Evolutionary conservation across 495 filamentous ascomycete species (phyloP), one percentile per base, ranked within the genome.

Genomic region (Lasiosphaeria miniovina): DNA sequence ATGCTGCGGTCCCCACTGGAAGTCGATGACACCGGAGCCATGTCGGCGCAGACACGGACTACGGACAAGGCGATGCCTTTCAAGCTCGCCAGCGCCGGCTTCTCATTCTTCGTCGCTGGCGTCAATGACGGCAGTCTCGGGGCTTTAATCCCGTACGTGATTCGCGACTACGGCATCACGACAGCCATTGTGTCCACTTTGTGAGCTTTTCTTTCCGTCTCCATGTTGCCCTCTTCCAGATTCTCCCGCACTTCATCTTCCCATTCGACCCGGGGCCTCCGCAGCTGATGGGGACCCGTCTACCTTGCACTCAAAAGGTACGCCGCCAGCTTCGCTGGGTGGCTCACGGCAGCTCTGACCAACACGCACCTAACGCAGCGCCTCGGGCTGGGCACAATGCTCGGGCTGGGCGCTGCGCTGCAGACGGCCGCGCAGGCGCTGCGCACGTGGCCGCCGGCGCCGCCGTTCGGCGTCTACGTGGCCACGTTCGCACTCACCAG

Each of bases 81-180:
- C n/a, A 81, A 76, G 59, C 68, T 84, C n/a, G 15, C 79, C 51
- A 77, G 74, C 57, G 74, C 79, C 3, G 78, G 74, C 6, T 81
- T 80, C 66, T 79, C 77, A 2, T 82, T 80, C 66, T 79, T 86
- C 61, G 74, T 77, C 34, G 80, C 79, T 5, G 81, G 81, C 11
- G 67, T 79, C 54, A 83, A 82, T 56, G 82, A 84, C 63, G 82
- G 82, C 45, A 80, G 75, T 65, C 66, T 84, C 3, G 82, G 82
- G 3, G 73, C 82, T 0, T 54, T 86, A 15, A 77, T 84, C 41
- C 82, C 82, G 0, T 82, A 86, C 65, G 70, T 85, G n/a, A 69
- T 82, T 14, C 67, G 73, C 3, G 67, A 65, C 14, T 84, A 83
- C 57, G 46, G 66, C 2, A 76, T 84, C 35, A 74, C 71, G 15